Evolutionary conservation across 2,329 filamentous ascomycete species (phyloP).

Genomic region (Alternaria arborescens): DNA sequence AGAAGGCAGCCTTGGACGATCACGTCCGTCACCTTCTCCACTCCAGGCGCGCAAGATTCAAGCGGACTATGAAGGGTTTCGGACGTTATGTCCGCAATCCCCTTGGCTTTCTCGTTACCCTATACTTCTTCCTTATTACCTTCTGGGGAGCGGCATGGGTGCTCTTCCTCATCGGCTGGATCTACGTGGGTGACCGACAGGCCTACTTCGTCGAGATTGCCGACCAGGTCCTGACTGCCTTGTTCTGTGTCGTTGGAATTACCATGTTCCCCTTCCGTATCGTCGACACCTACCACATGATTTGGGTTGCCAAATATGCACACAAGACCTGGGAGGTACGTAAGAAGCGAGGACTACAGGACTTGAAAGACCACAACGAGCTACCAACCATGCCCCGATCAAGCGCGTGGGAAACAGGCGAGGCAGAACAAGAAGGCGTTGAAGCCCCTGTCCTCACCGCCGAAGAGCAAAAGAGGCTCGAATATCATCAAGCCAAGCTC

Average conservation of each 20-base stretch:
- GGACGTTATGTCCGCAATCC: conserved; percentile 76
- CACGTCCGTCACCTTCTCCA: conserved; percentile 88
- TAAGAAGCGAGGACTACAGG: conserved; percentile 66
- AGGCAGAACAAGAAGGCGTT: conserved; percentile 22
- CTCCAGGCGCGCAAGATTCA: conserved; percentile 79
- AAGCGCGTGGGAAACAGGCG: conserved; percentile 53
- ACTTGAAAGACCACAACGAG: conserved; percentile 73
- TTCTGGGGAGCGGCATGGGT: conserved; percentile 88
- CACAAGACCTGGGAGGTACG: conserved; percentile 71
- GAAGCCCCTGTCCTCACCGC: conserved; percentile 68
- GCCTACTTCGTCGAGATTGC: conserved; percentile 64
- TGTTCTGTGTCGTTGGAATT: conserved; percentile 71
- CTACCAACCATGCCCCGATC: conserved; percentile 61
- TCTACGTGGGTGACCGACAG: conserved; percentile 77
- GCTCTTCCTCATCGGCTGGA: conserved; percentile 87
- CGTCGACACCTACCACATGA: conserved; percentile 88
- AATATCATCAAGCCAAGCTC: conserved; percentile 81
- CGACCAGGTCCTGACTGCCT: conserved; percentile 67
- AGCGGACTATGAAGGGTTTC: conserved; percentile 80
- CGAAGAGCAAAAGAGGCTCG: conserved; percentile 72
- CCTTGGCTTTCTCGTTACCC: conserved; percentile 80
- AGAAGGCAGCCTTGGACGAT: conserved; percentile 80
- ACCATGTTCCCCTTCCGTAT: conserved; percentile 74
- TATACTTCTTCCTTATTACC: conserved; percentile 88
- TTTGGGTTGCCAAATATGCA: conserved; percentile 77